A percentile compares a stretch with the other conserved stretches of the same genome.
Evolutionary conservation across 106 monocot genomes (phyloP).

Genomic region (Allium cepa): DNA sequence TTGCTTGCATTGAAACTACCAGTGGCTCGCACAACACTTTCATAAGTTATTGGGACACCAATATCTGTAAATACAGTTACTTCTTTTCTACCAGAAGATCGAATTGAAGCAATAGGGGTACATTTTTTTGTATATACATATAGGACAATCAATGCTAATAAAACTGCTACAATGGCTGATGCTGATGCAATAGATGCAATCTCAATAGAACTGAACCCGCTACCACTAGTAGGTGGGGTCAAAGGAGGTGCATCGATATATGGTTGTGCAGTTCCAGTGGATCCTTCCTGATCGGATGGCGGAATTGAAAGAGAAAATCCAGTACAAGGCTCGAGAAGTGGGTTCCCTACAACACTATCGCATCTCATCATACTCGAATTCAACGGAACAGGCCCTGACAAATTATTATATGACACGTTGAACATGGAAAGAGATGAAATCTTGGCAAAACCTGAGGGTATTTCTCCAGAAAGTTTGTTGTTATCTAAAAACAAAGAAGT

Average conservation of each 20-base stretch:
- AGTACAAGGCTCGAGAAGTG: conserved; percentile 48
- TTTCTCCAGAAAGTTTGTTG: conserved; percentile 70
- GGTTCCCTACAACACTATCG: conserved; percentile 62
- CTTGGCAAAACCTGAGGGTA: conserved; percentile 46
- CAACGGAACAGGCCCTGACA: conserved; percentile 64
- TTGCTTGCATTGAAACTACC: conserved; percentile 70
- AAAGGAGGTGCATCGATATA: conserved; percentile 18
- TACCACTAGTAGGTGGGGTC: conserved; percentile 10
- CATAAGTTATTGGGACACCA: conserved; percentile 53
- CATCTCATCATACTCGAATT: conserved; percentile 38
- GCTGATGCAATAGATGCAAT: conserved; percentile 66
- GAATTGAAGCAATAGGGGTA: conserved; percentile 23
- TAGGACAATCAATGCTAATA: conserved; percentile 46
- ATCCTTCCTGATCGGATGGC: conserved; percentile 32
- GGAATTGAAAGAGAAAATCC: conserved; percentile 35
- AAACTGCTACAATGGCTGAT: conserved; percentile 57
- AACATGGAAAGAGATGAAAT: conserved; percentile 42
- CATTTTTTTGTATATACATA: conserved; percentile 72
- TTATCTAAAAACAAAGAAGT: conserved; percentile 63
- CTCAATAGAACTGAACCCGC: conserved; percentile 62
- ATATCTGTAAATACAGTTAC: conserved; percentile 61
- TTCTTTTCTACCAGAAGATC: conserved; percentile 42
- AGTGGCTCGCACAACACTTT: conserved; percentile 60
- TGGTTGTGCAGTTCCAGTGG: conserved; percentile 15
- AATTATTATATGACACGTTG: conserved; percentile 90